Evolutionary conservation across 2,329 filamentous ascomycete genomes (phyloP).

Genomic region (Sphaerulina musiva): DNA sequence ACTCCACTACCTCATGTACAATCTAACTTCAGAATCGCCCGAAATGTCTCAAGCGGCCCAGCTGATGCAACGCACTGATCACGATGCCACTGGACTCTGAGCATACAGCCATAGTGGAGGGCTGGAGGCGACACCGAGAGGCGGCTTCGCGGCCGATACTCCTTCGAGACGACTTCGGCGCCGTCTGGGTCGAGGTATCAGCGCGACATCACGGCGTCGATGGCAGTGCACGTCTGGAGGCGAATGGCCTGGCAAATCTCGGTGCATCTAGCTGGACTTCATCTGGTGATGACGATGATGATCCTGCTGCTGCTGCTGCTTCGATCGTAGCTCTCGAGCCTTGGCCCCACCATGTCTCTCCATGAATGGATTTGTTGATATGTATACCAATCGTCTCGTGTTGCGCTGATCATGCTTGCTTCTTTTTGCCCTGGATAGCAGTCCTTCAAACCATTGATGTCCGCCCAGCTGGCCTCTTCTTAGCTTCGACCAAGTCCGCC

Average conservation of each 20-base stretch:
- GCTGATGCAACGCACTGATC: background rate
- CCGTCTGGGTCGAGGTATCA: conserved; percentile 4
- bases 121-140: background rate
- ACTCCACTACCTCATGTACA: too few species aligned
- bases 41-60: conserved; percentile 1
- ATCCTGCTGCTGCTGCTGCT: too few species aligned
- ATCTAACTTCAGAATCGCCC: background rate
- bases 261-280: conserved; percentile 3
- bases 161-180: background rate
- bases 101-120: background rate
- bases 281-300: background rate
- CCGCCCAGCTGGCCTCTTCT: background rate
- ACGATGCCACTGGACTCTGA: background rate
- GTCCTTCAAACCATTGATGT: background rate
- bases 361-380: background rate
- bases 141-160: background rate
- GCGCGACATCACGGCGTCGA: background rate
- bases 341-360: background rate
- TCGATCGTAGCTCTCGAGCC: background rate
- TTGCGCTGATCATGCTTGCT: too few species aligned
- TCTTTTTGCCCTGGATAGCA: background rate
- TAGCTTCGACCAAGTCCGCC: background rate
- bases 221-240: conserved; percentile 3
- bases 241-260: conserved; percentile 7
- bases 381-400: background rate